Evolutionary conservation across 1,284 basidiomycete genomes (phyloP).

Genomic region (Cryptococcus sp.): DNA sequence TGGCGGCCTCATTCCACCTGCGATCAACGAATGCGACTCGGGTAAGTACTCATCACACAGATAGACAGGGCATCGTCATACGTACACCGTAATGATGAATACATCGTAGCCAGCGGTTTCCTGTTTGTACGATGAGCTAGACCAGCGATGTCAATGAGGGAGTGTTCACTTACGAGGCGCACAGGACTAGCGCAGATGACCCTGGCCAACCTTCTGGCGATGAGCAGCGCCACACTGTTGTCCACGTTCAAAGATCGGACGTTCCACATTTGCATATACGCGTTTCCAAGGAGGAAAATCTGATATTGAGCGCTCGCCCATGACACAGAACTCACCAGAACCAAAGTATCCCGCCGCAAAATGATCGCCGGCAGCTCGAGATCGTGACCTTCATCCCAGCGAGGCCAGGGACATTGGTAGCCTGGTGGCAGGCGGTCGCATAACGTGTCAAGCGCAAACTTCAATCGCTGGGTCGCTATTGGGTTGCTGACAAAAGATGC

Average conservation of each 20-base stretch:
- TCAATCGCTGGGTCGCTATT: neutral
- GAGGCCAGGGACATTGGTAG: conserved; percentile 4
- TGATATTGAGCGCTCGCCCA: conserved; percentile 1
- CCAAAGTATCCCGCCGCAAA: neutral
- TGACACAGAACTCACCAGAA: neutral
- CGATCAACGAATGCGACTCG: neutral
- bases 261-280: conserved; percentile 37
- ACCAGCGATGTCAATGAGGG: too few relatives aligned
- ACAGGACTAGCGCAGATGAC: conserved; percentile 35
- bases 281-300: conserved; percentile 28
- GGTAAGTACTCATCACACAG: too few relatives aligned
- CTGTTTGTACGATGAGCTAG: too few relatives aligned
- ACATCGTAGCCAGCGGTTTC: too few relatives aligned
- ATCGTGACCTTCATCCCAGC: conserved; percentile 13
- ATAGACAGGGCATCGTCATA: too few relatives aligned
- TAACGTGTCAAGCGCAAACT: conserved; percentile 3
- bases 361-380: neutral
- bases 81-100: too few relatives aligned
- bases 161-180: neutral
- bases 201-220: conserved; percentile 32
- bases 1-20: conserved; percentile 36
- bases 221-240: conserved; percentile 28
- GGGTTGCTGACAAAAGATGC: conserved; percentile 1
- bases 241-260: conserved; percentile 24
- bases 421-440: too few relatives aligned